Base-by-base conservation (phyloP, 139 green algal genomes). In the Picocystis salinarum region DNA sequence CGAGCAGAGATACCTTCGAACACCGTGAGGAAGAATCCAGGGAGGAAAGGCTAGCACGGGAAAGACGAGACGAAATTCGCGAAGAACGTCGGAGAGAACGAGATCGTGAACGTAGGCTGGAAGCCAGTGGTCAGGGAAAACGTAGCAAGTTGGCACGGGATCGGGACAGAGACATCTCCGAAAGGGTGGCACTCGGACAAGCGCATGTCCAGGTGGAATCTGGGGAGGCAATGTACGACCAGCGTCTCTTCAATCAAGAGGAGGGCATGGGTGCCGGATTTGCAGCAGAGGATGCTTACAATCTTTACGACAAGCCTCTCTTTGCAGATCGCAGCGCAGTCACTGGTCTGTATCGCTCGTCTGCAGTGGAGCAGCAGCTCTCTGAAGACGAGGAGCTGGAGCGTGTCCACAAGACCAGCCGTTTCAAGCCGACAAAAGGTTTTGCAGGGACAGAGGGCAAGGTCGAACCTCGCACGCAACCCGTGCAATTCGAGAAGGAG, bases 171-270 rank as follows among this genome's bases (percentile, higher is more conserved):
- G 85, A 96, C 53, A 69, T 96, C 34, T 78, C 64, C 17, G 85
- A 96, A 56, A 83, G 78, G 59, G 69, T 92, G 27, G 76, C 77
- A 15, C 65, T 87, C 29, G 78, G 78, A 3, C 65, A 80, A 48
- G 77, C 68, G 6, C 56, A 52, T 12, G n/a, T 57, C 3, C 33
- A 45, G 9, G 44, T 33, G 37, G 53, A 53, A 20, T 63, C 46
- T 27, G 77, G 75, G 18, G 84, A 93, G 66, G 76, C 80, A 18
- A 74, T 84, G 75, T 96, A 96, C 62, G 86, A 96, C 70, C 73
- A 87, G 59, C 75, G 86, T 2, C 67, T 96, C 41, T 96, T 96
- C 75, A 96, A 96, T 70, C 86, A 93, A 69, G 85, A 93, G 19
- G 46, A 51, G 24, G 82, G 82, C 34, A 73, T 92, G 61, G 67